Conservation (phyloP, 306 rosid genomes). For the Mucuna pruriens region DNA sequence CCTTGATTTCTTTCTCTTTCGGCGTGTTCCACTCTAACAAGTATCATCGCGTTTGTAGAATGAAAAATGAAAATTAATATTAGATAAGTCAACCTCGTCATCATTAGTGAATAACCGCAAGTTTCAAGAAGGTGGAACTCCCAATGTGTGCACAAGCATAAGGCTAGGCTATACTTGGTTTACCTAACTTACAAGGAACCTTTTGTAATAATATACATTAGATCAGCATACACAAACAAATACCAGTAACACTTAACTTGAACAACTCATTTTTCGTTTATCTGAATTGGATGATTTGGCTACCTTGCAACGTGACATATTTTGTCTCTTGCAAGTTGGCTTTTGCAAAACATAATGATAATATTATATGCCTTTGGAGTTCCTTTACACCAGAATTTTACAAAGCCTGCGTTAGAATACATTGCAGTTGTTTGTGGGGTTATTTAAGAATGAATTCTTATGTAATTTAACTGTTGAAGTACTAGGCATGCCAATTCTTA, state of each 20-base stretch:
- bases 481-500: no score
- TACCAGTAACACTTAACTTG: neutral
- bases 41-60: neutral
- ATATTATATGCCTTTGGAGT: neutral
- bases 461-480: no score
- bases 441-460: no score
- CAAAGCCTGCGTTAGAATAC: no score
- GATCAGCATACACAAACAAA: neutral
- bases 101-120: neutral
- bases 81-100: neutral
- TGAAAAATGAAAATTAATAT: neutral
- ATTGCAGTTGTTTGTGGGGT: no score
- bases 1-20: neutral
- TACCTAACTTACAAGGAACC: constrained; percentile 20
- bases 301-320: neutral
- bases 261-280: neutral
- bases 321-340: neutral
- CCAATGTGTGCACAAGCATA: neutral
- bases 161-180: neutral
- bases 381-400: constrained; percentile 1
- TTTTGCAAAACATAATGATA: constrained; percentile 6
- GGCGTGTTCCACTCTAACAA: neutral
- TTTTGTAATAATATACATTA: neutral
- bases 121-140: neutral
- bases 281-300: constrained; percentile 2